phyloP scores from a whole-genome alignment of 331 rosid species.

The Malus hybrid region DNA sequence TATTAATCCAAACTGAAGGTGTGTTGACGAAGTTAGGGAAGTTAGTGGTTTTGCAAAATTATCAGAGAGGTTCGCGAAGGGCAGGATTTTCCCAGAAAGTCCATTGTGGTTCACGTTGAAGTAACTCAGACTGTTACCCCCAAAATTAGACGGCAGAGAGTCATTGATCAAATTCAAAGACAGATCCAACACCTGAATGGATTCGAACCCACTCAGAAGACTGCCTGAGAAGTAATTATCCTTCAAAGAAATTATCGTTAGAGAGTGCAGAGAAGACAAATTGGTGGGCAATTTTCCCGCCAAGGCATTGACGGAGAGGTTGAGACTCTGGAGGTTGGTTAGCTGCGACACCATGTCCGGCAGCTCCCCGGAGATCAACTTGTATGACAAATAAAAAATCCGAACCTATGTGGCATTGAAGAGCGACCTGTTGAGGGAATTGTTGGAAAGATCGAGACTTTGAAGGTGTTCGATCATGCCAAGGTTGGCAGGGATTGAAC shows the following conservation, averaged over 20 bases:
- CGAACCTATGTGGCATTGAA: conserved; percentile 49
- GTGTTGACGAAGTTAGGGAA: no score
- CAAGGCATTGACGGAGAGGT: conserved; percentile 78
- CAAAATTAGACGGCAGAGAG: conserved; percentile 54
- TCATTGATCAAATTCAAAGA: conserved; percentile 74
- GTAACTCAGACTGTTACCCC: conserved; percentile 37
- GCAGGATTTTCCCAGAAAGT: conserved; percentile 55
- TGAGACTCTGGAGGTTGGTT: conserved; percentile 35
- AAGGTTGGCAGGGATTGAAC: conserved; percentile 62
- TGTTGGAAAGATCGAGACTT: conserved; percentile 67
- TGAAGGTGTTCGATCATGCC: conserved; percentile 56
- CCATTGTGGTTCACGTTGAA: conserved; percentile 62
- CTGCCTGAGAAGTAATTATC: conserved; percentile 56
- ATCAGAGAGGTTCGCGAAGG: no score
- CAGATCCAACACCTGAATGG: conserved; percentile 53
- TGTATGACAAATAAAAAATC: conserved; percentile 48
- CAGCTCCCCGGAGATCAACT: conserved; percentile 47
- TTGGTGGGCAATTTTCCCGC: conserved; percentile 53
- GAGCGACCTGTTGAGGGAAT: conserved; percentile 65
- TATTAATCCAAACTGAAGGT: no score
- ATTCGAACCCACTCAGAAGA: conserved; percentile 34
- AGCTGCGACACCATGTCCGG: conserved; percentile 33
- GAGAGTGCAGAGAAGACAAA: conserved; percentile 36
- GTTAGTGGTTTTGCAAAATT: no score
- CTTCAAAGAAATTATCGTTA: conserved; percentile 40